A percentile compares a stretch with the other conserved stretches of the same genome.
phyloP scores from a whole-genome alignment of 805 yeast species.

The Clavispora asparagi region DNA sequence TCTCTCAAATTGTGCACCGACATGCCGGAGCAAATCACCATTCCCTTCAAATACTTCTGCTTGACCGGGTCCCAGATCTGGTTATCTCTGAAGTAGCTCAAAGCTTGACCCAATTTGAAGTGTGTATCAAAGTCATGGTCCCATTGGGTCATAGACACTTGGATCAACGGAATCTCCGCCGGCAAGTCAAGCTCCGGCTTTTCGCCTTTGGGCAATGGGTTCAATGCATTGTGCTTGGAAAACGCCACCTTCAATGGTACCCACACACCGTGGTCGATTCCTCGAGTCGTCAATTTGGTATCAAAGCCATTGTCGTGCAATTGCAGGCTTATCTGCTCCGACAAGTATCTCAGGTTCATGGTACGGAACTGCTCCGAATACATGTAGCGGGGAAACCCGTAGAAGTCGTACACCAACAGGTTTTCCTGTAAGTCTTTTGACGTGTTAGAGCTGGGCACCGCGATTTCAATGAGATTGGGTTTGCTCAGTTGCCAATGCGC shows the following conservation, averaged over 20 bases:
- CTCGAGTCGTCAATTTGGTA: slow-evolving; percentile 47
- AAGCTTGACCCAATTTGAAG: slow-evolving; percentile 50
- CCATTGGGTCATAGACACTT: slow-evolving; percentile 43
- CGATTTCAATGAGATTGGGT: slow-evolving; percentile 42
- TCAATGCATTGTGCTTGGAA: slow-evolving; percentile 24
- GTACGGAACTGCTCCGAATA: slow-evolving; percentile 61
- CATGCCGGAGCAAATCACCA: slow-evolving; percentile 69
- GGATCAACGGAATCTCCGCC: slow-evolving; percentile 41
- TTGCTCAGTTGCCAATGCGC: slow-evolving; percentile 70
- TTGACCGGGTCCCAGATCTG: slow-evolving; percentile 25
- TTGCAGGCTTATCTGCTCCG: slow-evolving; percentile 39
- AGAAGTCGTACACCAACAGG: slow-evolving; percentile 66
- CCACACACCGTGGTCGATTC: slow-evolving; percentile 82
- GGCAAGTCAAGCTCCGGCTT: slow-evolving; percentile 26
- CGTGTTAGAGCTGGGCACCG: slow-evolving; percentile 31
- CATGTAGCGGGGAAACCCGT: slow-evolving; percentile 63
- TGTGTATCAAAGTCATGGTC: slow-evolving; percentile 37
- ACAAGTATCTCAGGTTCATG: slow-evolving; percentile 36
- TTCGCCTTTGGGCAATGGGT: slow-evolving; percentile 24
- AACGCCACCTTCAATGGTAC: slow-evolving; percentile 75
- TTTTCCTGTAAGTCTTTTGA: slow-evolving; percentile 34
- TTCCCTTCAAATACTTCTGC: slow-evolving; percentile 22
- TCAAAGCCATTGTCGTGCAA: slow-evolving; percentile 41
- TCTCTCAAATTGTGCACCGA: slow-evolving; percentile 72
- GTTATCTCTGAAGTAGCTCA: slow-evolving; percentile 47